These are phyloP conservation scores for Vigna nakashimae DNA, from an alignment of 306 rosid genomes.

Conservation along the genomic window DNA sequence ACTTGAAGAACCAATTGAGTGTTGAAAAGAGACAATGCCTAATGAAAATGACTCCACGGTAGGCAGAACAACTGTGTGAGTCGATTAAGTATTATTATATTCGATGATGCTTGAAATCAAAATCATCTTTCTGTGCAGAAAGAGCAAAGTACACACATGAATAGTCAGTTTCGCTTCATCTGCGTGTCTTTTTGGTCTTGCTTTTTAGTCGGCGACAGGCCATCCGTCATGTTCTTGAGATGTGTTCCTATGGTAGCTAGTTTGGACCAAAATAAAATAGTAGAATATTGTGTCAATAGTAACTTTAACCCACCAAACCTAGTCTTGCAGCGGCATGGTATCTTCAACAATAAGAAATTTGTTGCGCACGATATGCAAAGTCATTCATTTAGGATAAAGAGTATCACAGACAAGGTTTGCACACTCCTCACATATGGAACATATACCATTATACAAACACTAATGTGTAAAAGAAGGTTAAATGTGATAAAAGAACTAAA, in stretches of 20 bases:
- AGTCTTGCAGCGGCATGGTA: slow-evolving; percentile 29
- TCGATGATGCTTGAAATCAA: slow-evolving; percentile 6
- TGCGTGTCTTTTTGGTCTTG: not conserved
- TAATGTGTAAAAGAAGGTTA: not conserved
- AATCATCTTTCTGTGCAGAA: not conserved
- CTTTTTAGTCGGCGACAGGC: not conserved
- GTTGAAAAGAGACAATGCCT: not conserved
- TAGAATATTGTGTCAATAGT: slow-evolving; percentile 10
- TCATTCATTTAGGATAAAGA: not conserved
- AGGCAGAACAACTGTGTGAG: not conserved
- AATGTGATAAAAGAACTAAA: not conserved
- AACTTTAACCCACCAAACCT: slow-evolving; percentile 3
- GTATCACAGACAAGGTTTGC: slow-evolving; percentile 8
- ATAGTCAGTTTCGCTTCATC: slow-evolving; percentile 7
- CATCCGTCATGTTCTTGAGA: slow-evolving; percentile 16
- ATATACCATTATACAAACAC: not conserved
- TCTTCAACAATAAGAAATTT: slow-evolving; percentile 20
- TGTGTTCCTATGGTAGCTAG: slow-evolving; percentile 2
- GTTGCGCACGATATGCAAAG: not conserved
- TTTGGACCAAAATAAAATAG: slow-evolving; percentile 17
- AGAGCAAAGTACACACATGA: not conserved
- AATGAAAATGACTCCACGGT: not conserved
- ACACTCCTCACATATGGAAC: not conserved
- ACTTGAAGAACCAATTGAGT: slow-evolving; percentile 18
- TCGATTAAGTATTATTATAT: not conserved